phyloP scores from a whole-genome alignment of 257 asterid species.

The Anisodus acutangulus region DNA sequence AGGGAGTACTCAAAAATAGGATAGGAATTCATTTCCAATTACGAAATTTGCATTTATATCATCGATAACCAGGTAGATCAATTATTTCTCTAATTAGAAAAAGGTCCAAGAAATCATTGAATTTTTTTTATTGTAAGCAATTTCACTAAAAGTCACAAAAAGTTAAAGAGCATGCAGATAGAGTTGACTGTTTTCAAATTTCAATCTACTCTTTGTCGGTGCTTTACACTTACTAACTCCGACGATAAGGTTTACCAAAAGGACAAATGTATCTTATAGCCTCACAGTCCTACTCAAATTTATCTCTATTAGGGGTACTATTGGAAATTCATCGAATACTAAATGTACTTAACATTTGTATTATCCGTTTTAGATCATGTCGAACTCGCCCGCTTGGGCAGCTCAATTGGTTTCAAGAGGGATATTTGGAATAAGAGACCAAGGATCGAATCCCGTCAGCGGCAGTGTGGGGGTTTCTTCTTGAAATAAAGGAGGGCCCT shows the following conservation, averaged over 20 bases:
- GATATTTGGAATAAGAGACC: too few relatives aligned
- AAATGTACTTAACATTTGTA: too few relatives aligned
- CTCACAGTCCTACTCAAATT: conserved; percentile 6
- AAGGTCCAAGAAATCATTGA: background rate
- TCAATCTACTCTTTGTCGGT: background rate
- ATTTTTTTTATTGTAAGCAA: background rate
- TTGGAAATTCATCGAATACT: background rate
- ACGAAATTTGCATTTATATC: background rate
- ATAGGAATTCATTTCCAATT: background rate
- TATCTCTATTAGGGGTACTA: background rate
- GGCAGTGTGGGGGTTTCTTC: too few relatives aligned
- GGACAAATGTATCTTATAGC: background rate
- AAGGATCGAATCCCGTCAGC: too few relatives aligned
- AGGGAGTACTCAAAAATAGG: background rate
- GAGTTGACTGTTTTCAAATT: background rate
- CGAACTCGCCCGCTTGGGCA: too few relatives aligned
- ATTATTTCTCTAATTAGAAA: background rate
- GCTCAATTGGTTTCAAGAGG: too few relatives aligned
- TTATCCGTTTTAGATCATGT: too few relatives aligned
- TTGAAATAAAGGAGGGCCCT: too few relatives aligned
- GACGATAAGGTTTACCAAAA: background rate
- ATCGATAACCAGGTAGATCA: background rate
- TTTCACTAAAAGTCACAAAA: background rate
- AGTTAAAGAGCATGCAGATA: background rate
- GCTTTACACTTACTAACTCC: background rate